Percentiles rank a stretch among this genome's conserved stretches.
phyloP scores from a whole-genome alignment of 2,329 filamentous ascomycete species.

The Corynespora cassiicola region DNA sequence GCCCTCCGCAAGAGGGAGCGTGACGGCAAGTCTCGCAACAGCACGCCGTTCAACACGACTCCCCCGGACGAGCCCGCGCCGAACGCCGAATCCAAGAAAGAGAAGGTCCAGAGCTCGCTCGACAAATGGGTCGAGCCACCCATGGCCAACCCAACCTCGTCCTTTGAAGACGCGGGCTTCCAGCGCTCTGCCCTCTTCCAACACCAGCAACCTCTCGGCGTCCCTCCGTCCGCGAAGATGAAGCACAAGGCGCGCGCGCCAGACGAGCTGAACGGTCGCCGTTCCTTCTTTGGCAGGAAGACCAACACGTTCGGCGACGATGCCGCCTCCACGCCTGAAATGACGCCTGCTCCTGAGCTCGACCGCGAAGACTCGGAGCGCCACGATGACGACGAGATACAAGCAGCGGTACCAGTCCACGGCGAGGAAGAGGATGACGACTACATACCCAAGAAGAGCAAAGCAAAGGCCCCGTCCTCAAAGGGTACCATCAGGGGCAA shows the following conservation, averaged over 20 bases:
- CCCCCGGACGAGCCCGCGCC: conserved; percentile 36
- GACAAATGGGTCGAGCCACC: conserved; percentile 65
- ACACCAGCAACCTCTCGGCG: conserved; percentile 82
- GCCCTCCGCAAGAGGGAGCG: conserved; percentile 46
- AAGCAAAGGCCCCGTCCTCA: conserved; percentile 37
- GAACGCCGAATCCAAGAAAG: conserved; percentile 28
- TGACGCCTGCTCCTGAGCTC: conserved; percentile 47
- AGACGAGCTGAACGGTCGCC: conserved; percentile 42
- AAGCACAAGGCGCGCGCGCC: conserved; percentile 61
- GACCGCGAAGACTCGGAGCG: conserved; percentile 48
- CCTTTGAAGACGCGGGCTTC: conserved; percentile 79
- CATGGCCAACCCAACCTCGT: conserved; percentile 63
- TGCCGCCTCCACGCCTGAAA: conserved; percentile 54
- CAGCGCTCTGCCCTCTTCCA: conserved; percentile 77
- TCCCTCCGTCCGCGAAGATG: conserved; percentile 69
- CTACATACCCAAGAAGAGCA: conserved; percentile 46
- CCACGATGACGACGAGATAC: conserved; percentile 43
- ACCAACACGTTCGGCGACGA: conserved; percentile 48
- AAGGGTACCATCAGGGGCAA: conserved; percentile 40
- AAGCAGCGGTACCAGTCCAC: conserved; percentile 34
- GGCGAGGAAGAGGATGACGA: conserved; percentile 57
- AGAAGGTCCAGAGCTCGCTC: conserved; percentile 45
- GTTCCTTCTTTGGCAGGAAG: conserved; percentile 50
- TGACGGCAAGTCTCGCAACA: conserved; percentile 42
- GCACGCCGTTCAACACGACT: conserved; percentile 44